Percentiles rank a stretch among this genome's conserved stretches.
These are phyloP conservation scores for Diospyros lotus DNA, from an alignment of 148 eudicot species.

Conservation along the genomic window DNA sequence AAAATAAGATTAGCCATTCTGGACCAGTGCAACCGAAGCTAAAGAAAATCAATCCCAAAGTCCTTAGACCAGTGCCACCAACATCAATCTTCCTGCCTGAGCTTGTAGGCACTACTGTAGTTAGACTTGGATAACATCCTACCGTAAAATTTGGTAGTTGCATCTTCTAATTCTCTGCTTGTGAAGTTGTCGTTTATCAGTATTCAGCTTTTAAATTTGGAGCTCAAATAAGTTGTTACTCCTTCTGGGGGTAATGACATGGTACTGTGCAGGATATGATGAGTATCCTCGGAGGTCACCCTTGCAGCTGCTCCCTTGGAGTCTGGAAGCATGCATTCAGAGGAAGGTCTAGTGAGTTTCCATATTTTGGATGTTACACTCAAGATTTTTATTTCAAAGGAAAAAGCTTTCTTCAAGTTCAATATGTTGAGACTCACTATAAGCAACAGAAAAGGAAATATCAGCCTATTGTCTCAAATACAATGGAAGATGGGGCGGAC, in stretches of 20 bases:
- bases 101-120: not conserved
- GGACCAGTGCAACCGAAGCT: too few relatives aligned
- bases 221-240: constrained; percentile 2
- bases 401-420: constrained; percentile 16
- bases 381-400: constrained; percentile 12
- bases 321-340: constrained; percentile 1
- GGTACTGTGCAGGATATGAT: constrained; percentile 16
- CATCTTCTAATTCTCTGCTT: not conserved
- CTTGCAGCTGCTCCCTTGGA: constrained; percentile 19
- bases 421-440: constrained; percentile 11
- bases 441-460: constrained; percentile 11
- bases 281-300: constrained; percentile 18
- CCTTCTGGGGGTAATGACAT: not conserved
- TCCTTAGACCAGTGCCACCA: too few relatives aligned
- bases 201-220: not conserved
- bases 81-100: too few relatives aligned
- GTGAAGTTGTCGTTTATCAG: not conserved
- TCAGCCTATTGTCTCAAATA: constrained; percentile 30
- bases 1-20: too few relatives aligned
- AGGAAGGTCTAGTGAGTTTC: constrained; percentile 12
- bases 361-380: constrained; percentile 24
- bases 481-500: constrained; percentile 29
- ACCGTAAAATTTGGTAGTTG: not conserved
- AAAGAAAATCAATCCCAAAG: too few relatives aligned
- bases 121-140: not conserved